phyloP scores from a whole-genome alignment of 495 filamentous ascomycete species.

The Podospora appendiculata region DNA sequence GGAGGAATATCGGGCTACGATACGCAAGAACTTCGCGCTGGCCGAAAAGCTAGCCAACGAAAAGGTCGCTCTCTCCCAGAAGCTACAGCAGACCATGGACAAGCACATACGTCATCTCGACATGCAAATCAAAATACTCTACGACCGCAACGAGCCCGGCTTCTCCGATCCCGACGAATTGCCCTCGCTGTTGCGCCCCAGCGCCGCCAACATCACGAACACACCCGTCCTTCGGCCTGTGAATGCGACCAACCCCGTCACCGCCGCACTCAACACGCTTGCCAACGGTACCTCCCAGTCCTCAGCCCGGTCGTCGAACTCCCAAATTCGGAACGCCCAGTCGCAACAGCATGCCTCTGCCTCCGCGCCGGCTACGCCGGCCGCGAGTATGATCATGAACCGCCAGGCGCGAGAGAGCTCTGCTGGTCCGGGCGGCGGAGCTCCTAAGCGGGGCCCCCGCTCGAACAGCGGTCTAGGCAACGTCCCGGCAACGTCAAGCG shows the following conservation, averaged over 20 bases:
- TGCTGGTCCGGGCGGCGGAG: slow-evolving; percentile 52
- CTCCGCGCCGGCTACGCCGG: slow-evolving; percentile 62
- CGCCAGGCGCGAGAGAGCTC: slow-evolving; percentile 68
- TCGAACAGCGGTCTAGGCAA: slow-evolving; percentile 56
- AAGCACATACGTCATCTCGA: slow-evolving; percentile 86
- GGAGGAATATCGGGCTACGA: slow-evolving; percentile 59
- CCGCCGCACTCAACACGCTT: slow-evolving; percentile 39
- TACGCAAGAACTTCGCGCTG: slow-evolving; percentile 62
- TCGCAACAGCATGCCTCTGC: slow-evolving; percentile 34
- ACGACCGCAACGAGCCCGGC: slow-evolving; percentile 62
- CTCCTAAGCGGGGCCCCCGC: slow-evolving; percentile 64
- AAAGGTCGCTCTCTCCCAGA: slow-evolving; percentile 73
- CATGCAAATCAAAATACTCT: slow-evolving; percentile 73
- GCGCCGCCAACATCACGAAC: slow-evolving; percentile 37
- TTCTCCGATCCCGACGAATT: slow-evolving; percentile 71
- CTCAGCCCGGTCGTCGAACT: slow-evolving; percentile 26
- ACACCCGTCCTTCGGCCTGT: slow-evolving; percentile 28
- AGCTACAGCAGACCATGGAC: slow-evolving; percentile 71
- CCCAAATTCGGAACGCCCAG: slow-evolving; percentile 32
- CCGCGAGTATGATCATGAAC: slow-evolving; percentile 52
- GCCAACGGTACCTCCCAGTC: slow-evolving; percentile 35
- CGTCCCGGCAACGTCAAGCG: slow-evolving; percentile 62
- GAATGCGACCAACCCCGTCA: slow-evolving; percentile 32
- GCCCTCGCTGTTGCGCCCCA: slow-evolving; percentile 66
- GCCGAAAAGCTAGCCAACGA: slow-evolving; percentile 75